Conservation (phyloP, 2,329 filamentous ascomycete species). For the Parastagonospora nodorum region DNA sequence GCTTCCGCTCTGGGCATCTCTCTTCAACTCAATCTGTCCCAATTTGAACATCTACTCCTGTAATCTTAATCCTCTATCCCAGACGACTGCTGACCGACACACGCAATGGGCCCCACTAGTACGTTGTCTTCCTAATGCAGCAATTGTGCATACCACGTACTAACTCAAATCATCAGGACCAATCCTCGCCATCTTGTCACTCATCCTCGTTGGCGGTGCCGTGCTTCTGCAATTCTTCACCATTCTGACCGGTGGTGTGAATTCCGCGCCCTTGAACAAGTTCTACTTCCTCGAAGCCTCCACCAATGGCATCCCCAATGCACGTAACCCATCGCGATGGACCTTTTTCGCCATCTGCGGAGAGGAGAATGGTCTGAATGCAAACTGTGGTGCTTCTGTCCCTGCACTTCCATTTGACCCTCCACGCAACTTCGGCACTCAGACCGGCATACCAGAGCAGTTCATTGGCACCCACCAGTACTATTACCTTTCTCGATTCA, state of each 20-base stretch:
- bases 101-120: constrained; percentile 23
- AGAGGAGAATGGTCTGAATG: constrained; percentile 57
- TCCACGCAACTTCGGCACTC: constrained; percentile 64
- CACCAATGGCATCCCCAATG: constrained; percentile 68
- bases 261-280: constrained; percentile 65
- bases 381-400: constrained; percentile 66
- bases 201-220: constrained; percentile 66
- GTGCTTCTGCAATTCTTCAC: constrained; percentile 69
- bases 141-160: constrained; percentile 1
- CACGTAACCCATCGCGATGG: constrained; percentile 73
- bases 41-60: neutral
- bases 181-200: constrained; percentile 60
- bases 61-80: constrained; percentile 14
- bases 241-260: constrained; percentile 64
- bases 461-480: constrained; percentile 67
- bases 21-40: neutral
- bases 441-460: constrained; percentile 55
- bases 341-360: constrained; percentile 88
- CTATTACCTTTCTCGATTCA: constrained; percentile 88
- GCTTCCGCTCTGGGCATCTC: constrained; percentile 5
- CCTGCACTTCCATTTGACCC: constrained; percentile 71
- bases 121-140: constrained; percentile 10
- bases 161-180: constrained; percentile 52
- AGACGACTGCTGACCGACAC: neutral
- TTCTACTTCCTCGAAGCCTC: constrained; percentile 87